Conservation (phyloP, 805 yeast species). For the Deakozyma indianensis region DNA sequence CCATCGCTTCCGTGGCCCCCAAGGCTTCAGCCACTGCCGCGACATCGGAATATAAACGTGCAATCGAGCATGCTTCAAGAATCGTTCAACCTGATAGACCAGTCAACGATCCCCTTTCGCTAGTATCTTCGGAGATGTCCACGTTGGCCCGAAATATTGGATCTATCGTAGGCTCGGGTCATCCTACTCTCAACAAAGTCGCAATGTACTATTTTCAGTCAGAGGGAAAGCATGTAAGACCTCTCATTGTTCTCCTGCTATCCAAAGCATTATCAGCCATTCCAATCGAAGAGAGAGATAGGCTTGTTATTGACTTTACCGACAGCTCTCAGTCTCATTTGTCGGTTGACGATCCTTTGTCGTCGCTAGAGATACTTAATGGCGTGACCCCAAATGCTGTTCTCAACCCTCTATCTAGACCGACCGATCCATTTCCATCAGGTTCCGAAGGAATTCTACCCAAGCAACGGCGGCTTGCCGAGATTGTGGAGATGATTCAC, state of each 20-base stretch:
- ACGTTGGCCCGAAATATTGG: conserved; percentile 79
- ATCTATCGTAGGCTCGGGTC: conserved; percentile 77
- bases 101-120: conserved; percentile 72
- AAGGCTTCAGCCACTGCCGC: conserved; percentile 2
- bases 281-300: conserved; percentile 48
- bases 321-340: conserved; percentile 5
- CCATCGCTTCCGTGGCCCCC: conserved; percentile 7
- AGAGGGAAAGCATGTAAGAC: conserved; percentile 92
- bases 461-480: conserved; percentile 89
- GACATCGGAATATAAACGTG: conserved; percentile 10
- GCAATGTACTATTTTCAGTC: conserved; percentile 92
- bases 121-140: conserved; percentile 89
- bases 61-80: conserved; percentile 16
- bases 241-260: conserved; percentile 70
- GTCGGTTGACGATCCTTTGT: conserved; percentile 31
- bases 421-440: conserved; percentile 57
- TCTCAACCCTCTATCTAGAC: conserved; percentile 70
- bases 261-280: conserved; percentile 65
- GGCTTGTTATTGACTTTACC: conserved; percentile 14
- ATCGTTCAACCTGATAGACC: conserved; percentile 22
- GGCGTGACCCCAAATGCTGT: conserved; percentile 77
- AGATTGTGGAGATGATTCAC: conserved; percentile 96
- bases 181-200: conserved; percentile 82
- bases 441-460: conserved; percentile 73
- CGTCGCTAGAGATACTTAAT: conserved; percentile 72